Evolutionary conservation across 331 rosid species (phyloP), one percentile per base, ranked within the genome.

Genomic region (Cydonia oblonga): DNA sequence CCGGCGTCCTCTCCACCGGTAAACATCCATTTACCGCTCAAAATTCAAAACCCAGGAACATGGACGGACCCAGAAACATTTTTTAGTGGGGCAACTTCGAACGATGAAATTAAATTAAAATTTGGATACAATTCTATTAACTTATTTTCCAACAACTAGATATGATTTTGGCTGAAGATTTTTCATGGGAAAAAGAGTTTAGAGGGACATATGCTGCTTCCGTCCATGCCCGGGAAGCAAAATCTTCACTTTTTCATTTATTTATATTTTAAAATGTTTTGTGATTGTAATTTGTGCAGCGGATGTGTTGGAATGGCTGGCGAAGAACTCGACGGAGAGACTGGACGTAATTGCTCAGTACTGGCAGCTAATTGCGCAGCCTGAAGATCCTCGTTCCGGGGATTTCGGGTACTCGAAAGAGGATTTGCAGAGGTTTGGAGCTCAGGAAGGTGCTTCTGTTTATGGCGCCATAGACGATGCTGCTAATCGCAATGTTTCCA

Each of bases 261-360:
- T 40, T 42, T 5, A 35, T 53, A 6, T 22, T 1, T 8, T 22
- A 16, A 28, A 15, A 20, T 20, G 14, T 9, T 3, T 9, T 10
- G 33, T 10, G 56, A 32, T 46, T 32, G 35, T 52, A 32, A 76
- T 56, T 22, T 70, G 54, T 38, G 42, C 44, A 93, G 98, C 89
- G 66, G 98, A 91, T 70, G 98, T 93, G 74, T 88, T 93, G 26
- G 86, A 75, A 10, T 89, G 98, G 98, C 51, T 93, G 59, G 97
- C 96, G n/a, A 82, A 70, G 57, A 93, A 93, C 82, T 86, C 98
- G 16, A 78, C 96, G 23, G 24, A 49, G 69, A 85, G 76, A 28
- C 88, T 93, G 24, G 97, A 91, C 79, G 79, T 93, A 62, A 91
- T 84, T 64, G 96, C 97, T 42, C 96, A 87, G 76, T 93, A 93